Percentiles rank a stretch among this genome's conserved stretches.
phyloP scores from a whole-genome alignment of 805 yeast genomes.

The Candida chilensis region DNA sequence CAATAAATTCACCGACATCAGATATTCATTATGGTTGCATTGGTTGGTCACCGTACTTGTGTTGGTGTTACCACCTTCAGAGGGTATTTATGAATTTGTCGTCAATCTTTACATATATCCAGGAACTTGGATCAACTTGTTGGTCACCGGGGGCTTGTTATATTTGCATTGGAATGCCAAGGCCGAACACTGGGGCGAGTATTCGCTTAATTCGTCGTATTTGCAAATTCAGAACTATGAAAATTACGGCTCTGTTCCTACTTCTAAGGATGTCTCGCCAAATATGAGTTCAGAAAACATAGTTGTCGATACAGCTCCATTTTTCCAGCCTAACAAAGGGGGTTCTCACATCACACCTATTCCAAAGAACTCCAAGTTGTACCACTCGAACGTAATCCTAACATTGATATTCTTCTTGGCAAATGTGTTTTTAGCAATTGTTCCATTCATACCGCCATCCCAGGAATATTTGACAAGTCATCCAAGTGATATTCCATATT shows the following conservation, averaged over 20 bases:
- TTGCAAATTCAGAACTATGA: not conserved
- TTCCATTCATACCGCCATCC: slow-evolving; percentile 52
- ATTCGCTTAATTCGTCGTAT: slow-evolving; percentile 5
- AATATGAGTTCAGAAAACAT: too few relatives aligned
- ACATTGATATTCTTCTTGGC: slow-evolving; percentile 30
- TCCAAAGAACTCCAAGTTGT: slow-evolving; percentile 3
- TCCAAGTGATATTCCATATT: slow-evolving; percentile 33
- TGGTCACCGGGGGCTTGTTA: slow-evolving; percentile 42
- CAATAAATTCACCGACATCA: slow-evolving; percentile 27
- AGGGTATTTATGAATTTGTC: slow-evolving; percentile 55
- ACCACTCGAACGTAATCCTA: slow-evolving; percentile 11
- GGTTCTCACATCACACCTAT: slow-evolving; percentile 1
- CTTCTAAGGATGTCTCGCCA: too few relatives aligned
- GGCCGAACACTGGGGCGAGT: slow-evolving; percentile 29
- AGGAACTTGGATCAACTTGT: slow-evolving; percentile 47
- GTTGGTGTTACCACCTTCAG: slow-evolving; percentile 49
- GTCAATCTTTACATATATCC: slow-evolving; percentile 59
- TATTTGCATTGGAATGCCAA: slow-evolving; percentile 35
- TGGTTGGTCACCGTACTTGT: slow-evolving; percentile 48
- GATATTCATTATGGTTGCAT: slow-evolving; percentile 40
- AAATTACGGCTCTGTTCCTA: too few relatives aligned
- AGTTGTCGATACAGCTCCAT: too few relatives aligned
- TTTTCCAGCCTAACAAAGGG: too few relatives aligned
- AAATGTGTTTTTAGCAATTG: slow-evolving; percentile 40
- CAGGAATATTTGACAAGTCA: slow-evolving; percentile 11